phyloP scores from a whole-genome alignment of 108 stramenopile genomes.

The Discostella stelligeroides region DNA sequence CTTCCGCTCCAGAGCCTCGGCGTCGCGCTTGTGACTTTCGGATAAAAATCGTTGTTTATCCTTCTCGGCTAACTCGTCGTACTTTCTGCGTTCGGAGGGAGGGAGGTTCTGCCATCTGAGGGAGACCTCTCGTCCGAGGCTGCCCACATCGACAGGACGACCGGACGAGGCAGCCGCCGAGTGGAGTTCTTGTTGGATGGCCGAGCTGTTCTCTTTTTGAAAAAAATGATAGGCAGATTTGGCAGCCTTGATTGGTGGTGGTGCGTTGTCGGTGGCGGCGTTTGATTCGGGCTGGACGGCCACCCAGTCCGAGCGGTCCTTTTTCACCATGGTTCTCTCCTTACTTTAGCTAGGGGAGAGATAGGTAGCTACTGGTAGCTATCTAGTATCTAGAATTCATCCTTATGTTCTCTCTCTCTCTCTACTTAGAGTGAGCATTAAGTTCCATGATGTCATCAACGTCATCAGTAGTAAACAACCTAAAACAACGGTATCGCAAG shows the following conservation, averaged over 20 bases:
- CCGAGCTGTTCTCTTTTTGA: slow-evolving; percentile 59
- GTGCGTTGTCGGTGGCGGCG: slow-evolving; percentile 1
- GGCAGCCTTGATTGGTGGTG: slow-evolving; percentile 58
- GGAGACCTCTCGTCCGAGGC: slow-evolving; percentile 59
- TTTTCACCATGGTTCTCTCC: slow-evolving; percentile 67
- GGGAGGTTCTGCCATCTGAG: slow-evolving; percentile 64
- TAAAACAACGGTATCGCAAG: too few species aligned
- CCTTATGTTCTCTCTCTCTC: neutral
- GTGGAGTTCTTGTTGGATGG: slow-evolving; percentile 57
- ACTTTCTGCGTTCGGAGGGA: slow-evolving; percentile 39
- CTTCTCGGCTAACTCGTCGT: slow-evolving; percentile 60
- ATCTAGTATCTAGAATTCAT: too few species aligned
- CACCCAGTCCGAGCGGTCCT: slow-evolving; percentile 79
- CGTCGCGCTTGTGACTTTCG: slow-evolving; percentile 81
- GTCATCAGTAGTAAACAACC: too few species aligned
- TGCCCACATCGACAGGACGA: slow-evolving; percentile 61
- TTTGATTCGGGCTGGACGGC: slow-evolving; percentile 79
- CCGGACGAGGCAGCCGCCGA: slow-evolving; percentile 37
- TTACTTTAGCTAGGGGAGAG: too few species aligned
- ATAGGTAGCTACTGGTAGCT: too few species aligned
- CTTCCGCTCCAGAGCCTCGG: slow-evolving; percentile 46
- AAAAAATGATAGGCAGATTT: slow-evolving; percentile 75
- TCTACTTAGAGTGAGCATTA: too few species aligned
- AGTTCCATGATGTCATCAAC: too few species aligned
- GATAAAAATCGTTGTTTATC: slow-evolving; percentile 61